Conservation (phyloP, 1,284 basidiomycete genomes). For the Cerrena zonata region DNA sequence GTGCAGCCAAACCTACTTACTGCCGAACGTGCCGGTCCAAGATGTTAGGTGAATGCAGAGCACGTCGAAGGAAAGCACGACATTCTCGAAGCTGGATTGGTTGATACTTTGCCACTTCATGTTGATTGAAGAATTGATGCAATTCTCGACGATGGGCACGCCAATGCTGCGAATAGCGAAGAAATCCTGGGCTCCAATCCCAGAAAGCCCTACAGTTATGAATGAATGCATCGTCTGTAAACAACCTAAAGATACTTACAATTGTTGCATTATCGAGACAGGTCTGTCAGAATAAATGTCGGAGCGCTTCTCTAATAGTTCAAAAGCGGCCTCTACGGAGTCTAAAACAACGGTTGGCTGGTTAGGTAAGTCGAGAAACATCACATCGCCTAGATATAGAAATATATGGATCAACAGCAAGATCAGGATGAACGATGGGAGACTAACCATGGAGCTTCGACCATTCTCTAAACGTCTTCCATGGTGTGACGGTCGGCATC, state of each 20-base stretch:
- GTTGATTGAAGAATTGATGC: constrained; percentile 15
- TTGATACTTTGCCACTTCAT: constrained; percentile 10
- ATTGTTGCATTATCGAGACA: constrained; percentile 6
- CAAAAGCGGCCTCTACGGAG: constrained; percentile 7
- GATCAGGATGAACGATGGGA: background rate
- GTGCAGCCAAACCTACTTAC: constrained; percentile 11
- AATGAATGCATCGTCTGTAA: background rate
- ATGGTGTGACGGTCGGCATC: constrained; percentile 11
- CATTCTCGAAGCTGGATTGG: constrained; percentile 16
- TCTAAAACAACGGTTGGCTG: constrained; percentile 14
- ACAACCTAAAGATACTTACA: constrained; percentile 2
- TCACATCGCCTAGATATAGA: constrained; percentile 12
- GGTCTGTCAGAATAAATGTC: constrained; percentile 15
- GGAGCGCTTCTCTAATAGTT: constrained; percentile 15
- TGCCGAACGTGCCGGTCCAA: constrained; percentile 16
- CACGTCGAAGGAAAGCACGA: constrained; percentile 13
- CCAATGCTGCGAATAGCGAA: constrained; percentile 30
- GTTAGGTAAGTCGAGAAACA: constrained; percentile 10
- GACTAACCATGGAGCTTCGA: background rate
- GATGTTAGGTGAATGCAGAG: constrained; percentile 15
- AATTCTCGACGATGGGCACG: constrained; percentile 20
- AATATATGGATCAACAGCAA: background rate
- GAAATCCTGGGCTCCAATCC: constrained; percentile 23
- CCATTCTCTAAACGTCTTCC: constrained; percentile 9
- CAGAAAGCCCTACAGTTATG: constrained; percentile 13